Evolutionary conservation across 371 early-diverging fungal genomes (phyloP), one percentile per base, ranked within the genome.

Genomic region (Mucor lusitanicus): DNA sequence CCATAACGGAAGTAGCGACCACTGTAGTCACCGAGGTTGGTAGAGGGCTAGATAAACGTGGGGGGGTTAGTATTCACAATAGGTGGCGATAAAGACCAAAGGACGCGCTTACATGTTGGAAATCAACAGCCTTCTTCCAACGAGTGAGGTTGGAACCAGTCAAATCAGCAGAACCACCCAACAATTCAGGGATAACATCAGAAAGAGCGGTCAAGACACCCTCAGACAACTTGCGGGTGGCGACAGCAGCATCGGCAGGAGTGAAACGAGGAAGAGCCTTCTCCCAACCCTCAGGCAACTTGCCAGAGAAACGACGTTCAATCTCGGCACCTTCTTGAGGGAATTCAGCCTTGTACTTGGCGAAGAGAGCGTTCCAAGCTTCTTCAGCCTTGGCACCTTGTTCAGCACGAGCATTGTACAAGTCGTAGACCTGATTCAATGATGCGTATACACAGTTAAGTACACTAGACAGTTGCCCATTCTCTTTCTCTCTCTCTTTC

Each of bases 161-260:
- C 78, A 99, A 85, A 85, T 99, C 99, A 30, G 99, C 99, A 48
- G 98, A 98, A n/a, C 99, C 99, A 73, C 99, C 94, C 66, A 99
- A 76, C 21, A 99, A 82, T 79, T 95, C 96, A 6, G 96, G 94
- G 39, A 96, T 42, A 27, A 82, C 70, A 28, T 89, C 86, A 12
- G 94, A 92, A 53, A 99, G 73, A 54, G 90, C 89, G 79, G 94
- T 94, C 63, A 99, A 73, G 50, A 94, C 92, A 60, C 72, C 81
- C 76, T 95, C 93, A 13, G 93, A 94, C 59, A 91, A 80, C 80
- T 97, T 97, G 69, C 93, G 90, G n/a, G 98, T 96, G 19, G 98
- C 97, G 48, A 90, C 84, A n/a, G 94, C 69, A 61, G 91, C 76
- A 72, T 95, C 95, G 0, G 83, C 74, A 28, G 97, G 92, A 15